Base-by-base conservation (phyloP, 2,329 filamentous ascomycete genomes). In the Cladobotryum protrusum region DNA sequence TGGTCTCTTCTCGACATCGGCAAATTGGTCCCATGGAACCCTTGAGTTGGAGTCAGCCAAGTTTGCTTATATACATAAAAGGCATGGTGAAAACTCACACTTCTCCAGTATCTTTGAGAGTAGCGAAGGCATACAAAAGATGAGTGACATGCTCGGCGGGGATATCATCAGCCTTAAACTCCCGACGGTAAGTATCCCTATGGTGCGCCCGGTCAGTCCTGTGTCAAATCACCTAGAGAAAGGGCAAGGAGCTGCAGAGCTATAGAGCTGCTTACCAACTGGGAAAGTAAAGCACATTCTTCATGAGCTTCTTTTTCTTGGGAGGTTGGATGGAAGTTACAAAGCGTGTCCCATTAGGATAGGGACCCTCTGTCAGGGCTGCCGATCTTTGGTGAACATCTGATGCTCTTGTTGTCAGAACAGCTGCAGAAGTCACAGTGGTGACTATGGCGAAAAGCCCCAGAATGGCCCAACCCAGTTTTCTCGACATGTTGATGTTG, bases 81-180 rank as follows among this genome's bases (percentile, higher is more conserved):
- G 6, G 7, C 7, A 5, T 6, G 24, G 24, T 6, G 20, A 24
- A 2, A 5, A 65, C 71, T 63, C 68, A 72, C 64, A 79, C 74
- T 37, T 69, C 69, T 11, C 76, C 76, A 40, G 76, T 69, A 1
- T 59, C 46, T 5, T 57, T 64, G 40, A 79, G 72, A 37, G 75
- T 67, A 18, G 70, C 72, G 56, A 80, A 79, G 0, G 75, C 71
- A 51, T 78, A 92, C 8, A 92, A 74, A 1, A 93, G 70, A 59
- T 92, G 88, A 0, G 87, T 92, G 33, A 93, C 72, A 46, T 86
- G 76, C 5, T 82, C 75, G 0, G 75, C 80, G 0, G 84, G 83
- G 7, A 95, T 72, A 54, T 86, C 76, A 56, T 86, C 76, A 0
- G 87, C 86, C 43, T 86, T 77, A 61, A 85, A 89, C 55, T 87